Base-by-base conservation (phyloP, 352 stramenopile species). In the Pythium scleroteichum region DNA sequence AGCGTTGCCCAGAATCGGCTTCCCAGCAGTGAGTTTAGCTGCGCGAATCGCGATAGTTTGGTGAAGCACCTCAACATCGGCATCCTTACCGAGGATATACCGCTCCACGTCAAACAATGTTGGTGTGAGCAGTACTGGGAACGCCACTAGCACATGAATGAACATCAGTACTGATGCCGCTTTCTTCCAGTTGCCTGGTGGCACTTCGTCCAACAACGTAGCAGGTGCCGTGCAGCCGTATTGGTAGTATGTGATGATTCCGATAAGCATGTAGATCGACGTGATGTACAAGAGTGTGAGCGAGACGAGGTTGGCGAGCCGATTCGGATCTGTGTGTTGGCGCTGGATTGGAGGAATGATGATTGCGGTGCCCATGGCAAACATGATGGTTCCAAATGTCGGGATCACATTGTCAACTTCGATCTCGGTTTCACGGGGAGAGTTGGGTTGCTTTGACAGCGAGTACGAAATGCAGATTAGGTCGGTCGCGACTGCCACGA, bases 331-430 rank as follows among this genome's bases (percentile, higher is more conserved):
- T 2, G 67, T 68, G 53, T 85, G 75, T 51, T 89, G 79, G 0
- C 79, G 72, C 61, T 88, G 78, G 14, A 88, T 85, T 7, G 82
- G 76, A 19, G 79, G 75, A 26, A 88, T 84, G 39, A 89, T 76
- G 55, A 89, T 83, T 4, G 75, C 79, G 10, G 82, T 87, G 48
- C 77, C 79, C 35, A 79, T 76, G 10, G 76, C 79, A 44, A 91
- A 89, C 70, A 91, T 87, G 59, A 89, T 89, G 14, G 72, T 86
- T 13, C 78, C 76, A 29, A 88, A 91, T 8, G 78, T 85, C 23
- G 80, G 70, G 16, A 88, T 58, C 0, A 65, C 71, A 44, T 78
- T 23, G 39, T 77, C 38, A 9, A 56, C 51, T 51, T 79, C 56
- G 24, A 89, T 59, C 44, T 87, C 66, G 2, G 78, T 85, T 69